phyloP scores from a whole-genome alignment of 2,329 filamentous ascomycete genomes.

The Onygena corvina region DNA sequence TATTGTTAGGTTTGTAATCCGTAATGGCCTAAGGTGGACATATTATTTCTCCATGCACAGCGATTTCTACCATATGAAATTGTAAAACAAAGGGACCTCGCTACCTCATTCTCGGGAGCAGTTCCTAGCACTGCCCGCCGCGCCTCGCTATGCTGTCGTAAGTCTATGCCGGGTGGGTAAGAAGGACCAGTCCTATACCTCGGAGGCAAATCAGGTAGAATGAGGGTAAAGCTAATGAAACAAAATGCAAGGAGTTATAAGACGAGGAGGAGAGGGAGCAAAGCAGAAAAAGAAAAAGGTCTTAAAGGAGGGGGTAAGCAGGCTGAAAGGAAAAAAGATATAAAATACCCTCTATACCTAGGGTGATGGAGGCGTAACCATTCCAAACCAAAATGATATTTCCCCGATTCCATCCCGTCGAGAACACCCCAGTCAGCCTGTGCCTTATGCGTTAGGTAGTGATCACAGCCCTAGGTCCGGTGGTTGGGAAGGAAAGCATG shows the following conservation, averaged over 20 bases:
- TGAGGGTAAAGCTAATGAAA: slow-evolving; percentile 3
- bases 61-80: background rate
- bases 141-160: slow-evolving; percentile 2
- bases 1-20: background rate
- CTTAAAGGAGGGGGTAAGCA: background rate
- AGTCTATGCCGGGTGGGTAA: slow-evolving; percentile 2
- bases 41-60: slow-evolving; percentile 1
- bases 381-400: background rate
- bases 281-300: background rate
- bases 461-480: background rate
- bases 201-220: background rate
- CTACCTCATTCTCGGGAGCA: slow-evolving; percentile 4
- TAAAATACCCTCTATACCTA: background rate
- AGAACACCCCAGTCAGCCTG: background rate
- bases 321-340: background rate
- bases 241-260: background rate
- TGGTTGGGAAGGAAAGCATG: background rate
- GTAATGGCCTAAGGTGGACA: background rate
- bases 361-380: background rate
- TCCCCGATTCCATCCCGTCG: background rate
- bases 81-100: background rate
- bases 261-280: background rate
- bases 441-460: background rate
- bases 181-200: background rate
- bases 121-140: slow-evolving; percentile 2